Base-by-base conservation (phyloP, 192 early-diverging fungal species). In the Umbelopsis sp. region DNA sequence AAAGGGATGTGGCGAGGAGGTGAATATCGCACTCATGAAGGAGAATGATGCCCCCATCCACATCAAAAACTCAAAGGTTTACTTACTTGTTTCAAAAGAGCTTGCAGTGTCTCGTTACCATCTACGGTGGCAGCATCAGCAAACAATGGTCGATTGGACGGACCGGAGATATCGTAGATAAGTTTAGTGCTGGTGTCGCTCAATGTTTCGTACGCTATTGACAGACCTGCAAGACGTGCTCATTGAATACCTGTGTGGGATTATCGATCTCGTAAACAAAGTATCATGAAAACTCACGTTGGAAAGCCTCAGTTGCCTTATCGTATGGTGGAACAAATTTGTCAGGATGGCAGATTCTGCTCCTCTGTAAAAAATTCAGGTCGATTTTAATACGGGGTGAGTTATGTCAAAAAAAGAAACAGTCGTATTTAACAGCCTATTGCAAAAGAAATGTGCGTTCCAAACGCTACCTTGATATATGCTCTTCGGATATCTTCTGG, bases 341-440 rank as follows among this genome's bases (percentile, higher is more conserved):
- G 72, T 87, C 86, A 26, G 86, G 86, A 65, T 87, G 86, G 45
- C 86, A 87, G 3, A 85, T 77, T 53, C 86, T 69, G 41, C 82
- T 84, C 69, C 78, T 82, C 77, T 87, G 51, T 74, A 1, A 41
- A 41, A 41, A 41, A 41, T 11, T 41, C 38, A 41, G 38, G 38
- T 41, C 38, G 38, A 11, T 41, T 41, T 6, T 11, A 76, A 70
- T 17, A 36, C 36, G 50, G 25, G 49, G 31, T 65, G 43, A 54
- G 14, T 49, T 47, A 4, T 71, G 31, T 31, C 66, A 45, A 32
- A 49, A 49, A 49, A 41, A 11, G 1, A 6, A 41, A 41, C 1
- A 6, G 38, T 41, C 38, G 38, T 41, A 41, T 41, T 6, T 11
- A 41, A 41, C 38, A 11, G 38, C 2, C 4, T 4, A 41, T 41